Evolutionary conservation across 164 flowering plant genomes (phyloP).

Genomic region (Tetracentron sinense): DNA sequence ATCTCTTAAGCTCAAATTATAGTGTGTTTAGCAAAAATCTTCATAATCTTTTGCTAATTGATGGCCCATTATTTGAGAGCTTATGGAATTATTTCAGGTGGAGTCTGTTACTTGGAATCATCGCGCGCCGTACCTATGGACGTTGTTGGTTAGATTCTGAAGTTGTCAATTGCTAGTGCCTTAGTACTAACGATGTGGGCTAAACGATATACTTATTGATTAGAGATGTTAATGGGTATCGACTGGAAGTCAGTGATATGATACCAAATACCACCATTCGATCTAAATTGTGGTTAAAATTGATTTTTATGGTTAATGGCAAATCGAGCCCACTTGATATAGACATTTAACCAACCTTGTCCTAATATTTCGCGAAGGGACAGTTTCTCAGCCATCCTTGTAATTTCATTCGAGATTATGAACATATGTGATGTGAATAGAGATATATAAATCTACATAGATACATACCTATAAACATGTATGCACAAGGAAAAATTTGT

Average conservation of each 20-base stretch:
- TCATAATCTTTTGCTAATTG: slow-evolving; percentile 1
- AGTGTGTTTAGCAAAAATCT: slow-evolving; percentile 8
- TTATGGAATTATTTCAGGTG: background rate
- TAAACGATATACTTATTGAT: background rate
- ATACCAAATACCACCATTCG: background rate
- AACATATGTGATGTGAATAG: background rate
- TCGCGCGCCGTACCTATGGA: background rate
- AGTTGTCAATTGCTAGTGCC: too few species aligned
- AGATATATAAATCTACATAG: background rate
- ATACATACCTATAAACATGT: too few species aligned
- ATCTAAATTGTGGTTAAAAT: background rate
- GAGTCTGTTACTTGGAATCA: background rate
- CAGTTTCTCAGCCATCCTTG: background rate
- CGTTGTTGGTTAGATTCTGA: too few species aligned
- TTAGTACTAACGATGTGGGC: background rate
- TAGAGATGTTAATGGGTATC: background rate
- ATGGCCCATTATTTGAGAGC: background rate
- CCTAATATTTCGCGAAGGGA: background rate
- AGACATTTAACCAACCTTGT: slow-evolving; percentile 18
- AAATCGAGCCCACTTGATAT: slow-evolving; percentile 9
- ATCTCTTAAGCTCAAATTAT: background rate
- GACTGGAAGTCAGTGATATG: background rate
- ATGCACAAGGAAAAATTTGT: too few species aligned
- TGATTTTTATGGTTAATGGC: background rate
- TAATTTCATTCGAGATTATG: background rate